These are phyloP conservation scores for Oemleria cerasiformis DNA, from an alignment of 306 rosid genomes.

Conservation along the genomic window DNA sequence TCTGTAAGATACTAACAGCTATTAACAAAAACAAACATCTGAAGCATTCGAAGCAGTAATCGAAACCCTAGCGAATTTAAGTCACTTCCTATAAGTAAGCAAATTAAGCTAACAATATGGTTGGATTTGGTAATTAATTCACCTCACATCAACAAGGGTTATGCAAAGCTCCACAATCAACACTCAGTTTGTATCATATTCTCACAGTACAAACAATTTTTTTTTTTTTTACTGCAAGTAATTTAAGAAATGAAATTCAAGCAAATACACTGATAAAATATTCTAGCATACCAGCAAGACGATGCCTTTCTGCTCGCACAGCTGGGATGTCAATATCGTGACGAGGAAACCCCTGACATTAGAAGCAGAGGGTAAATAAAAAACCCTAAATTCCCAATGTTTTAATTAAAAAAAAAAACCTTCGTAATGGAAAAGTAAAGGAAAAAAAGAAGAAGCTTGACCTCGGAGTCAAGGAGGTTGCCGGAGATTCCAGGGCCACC, in stretches of 20 bases:
- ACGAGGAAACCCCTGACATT: conserved; percentile 84
- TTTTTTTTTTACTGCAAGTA: not conserved
- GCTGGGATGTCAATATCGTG: conserved; percentile 71
- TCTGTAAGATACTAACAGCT: not conserved
- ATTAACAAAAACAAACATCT: not conserved
- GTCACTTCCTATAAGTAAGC: too few relatives aligned
- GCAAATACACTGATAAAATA: not conserved
- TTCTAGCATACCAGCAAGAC: conserved; percentile 56
- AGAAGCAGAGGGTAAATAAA: not conserved
- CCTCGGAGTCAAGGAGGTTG: conserved; percentile 69
- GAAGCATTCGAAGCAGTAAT: conserved; percentile 4
- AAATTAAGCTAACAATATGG: too few relatives aligned
- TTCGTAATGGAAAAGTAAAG: not conserved
- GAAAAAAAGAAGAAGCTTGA: not conserved
- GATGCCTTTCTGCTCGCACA: conserved; percentile 66
- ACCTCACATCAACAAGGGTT: not conserved
- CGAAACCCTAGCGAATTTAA: not conserved
- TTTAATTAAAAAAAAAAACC: not conserved
- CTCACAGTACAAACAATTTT: not conserved
- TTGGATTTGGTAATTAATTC: too few relatives aligned
- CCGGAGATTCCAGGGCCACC: conserved; percentile 87
- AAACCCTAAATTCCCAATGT: conserved; percentile 9
- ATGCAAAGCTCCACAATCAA: not conserved
- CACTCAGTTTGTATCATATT: not conserved
- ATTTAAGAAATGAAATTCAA: not conserved